These are phyloP conservation scores for Globisporangium camurandrum DNA, from an alignment of 352 stramenopile species.

Conservation along the genomic window DNA sequence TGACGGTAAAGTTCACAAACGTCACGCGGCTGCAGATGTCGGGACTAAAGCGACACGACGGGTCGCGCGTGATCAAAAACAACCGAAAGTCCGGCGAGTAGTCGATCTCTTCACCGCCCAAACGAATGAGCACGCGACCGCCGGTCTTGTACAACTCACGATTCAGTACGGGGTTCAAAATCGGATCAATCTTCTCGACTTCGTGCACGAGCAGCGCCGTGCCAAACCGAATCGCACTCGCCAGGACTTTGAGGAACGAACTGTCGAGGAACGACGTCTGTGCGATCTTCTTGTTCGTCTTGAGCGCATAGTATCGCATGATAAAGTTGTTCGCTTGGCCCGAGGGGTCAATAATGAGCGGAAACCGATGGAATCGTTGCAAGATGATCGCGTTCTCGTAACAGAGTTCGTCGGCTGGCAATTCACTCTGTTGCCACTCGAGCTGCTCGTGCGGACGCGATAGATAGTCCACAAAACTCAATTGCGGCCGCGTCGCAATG, in stretches of 20 bases:
- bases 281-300: slow-evolving; percentile 90
- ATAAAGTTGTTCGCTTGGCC: slow-evolving; percentile 98
- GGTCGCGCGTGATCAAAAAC: slow-evolving; percentile 98
- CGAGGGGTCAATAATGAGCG: slow-evolving; percentile 98
- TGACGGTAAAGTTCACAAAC: slow-evolving; percentile 99
- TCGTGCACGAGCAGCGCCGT: slow-evolving; percentile 98
- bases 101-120: slow-evolving; percentile 99
- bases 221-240: slow-evolving; percentile 99
- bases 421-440: slow-evolving; percentile 93
- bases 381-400: slow-evolving; percentile 99
- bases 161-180: slow-evolving; percentile 99
- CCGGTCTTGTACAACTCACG: slow-evolving; percentile 98
- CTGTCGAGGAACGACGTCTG: slow-evolving; percentile 99
- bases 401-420: slow-evolving; percentile 96
- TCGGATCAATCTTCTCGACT: slow-evolving; percentile 98
- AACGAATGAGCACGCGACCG: slow-evolving; percentile 95
- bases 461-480: slow-evolving; percentile 95
- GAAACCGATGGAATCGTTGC: slow-evolving; percentile 95
- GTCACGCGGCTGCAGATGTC: slow-evolving; percentile 99
- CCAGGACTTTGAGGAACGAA: slow-evolving; percentile 99
- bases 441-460: slow-evolving; percentile 92
- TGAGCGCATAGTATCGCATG: slow-evolving; percentile 94
- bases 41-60: slow-evolving; percentile 95
- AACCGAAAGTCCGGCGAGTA: slow-evolving; percentile 98
- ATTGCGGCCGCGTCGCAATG: slow-evolving; percentile 73